Conservation (phyloP, 345 rosid species). For the Euphorbia pulcherrima region DNA sequence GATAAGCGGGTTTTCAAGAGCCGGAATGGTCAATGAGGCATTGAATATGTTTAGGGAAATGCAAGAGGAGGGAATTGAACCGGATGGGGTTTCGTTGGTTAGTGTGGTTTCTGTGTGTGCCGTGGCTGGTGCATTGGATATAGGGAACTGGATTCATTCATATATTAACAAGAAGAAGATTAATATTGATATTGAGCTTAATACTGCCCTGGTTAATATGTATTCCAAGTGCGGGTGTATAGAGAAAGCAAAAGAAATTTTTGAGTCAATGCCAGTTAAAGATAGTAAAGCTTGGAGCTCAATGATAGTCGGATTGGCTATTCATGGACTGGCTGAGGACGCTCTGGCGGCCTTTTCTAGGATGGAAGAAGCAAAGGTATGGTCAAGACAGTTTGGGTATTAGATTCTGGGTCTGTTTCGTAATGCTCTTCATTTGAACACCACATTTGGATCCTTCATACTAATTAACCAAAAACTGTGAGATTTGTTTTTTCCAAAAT, state of each 20-base stretch:
- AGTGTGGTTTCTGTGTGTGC: conserved; percentile 21
- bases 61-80: conserved; percentile 21
- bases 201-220: conserved; percentile 19
- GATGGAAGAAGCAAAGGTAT: conserved; percentile 24
- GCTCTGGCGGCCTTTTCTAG: conserved; percentile 10
- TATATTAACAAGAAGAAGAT: conserved; percentile 15
- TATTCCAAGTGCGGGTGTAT: conserved; percentile 22
- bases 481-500: too few relatives aligned
- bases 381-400: too few relatives aligned
- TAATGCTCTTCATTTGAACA: too few relatives aligned
- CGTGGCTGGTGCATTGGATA: conserved; percentile 22
- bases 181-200: conserved; percentile 16
- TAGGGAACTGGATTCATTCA: conserved; percentile 20
- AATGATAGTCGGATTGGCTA: conserved; percentile 17
- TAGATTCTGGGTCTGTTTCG: too few relatives aligned
- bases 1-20: conserved; percentile 20
- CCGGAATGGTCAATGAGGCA: conserved; percentile 24
- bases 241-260: conserved; percentile 21
- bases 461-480: too few relatives aligned
- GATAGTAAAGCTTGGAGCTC: conserved; percentile 25
- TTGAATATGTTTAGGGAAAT: conserved; percentile 19
- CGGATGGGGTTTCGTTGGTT: conserved; percentile 19
- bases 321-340: conserved; percentile 21
- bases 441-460: too few relatives aligned
- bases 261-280: conserved; percentile 17